Evolutionary conservation across 2,329 filamentous ascomycete species (phyloP).

Genomic region (Cytospora piceicola): DNA sequence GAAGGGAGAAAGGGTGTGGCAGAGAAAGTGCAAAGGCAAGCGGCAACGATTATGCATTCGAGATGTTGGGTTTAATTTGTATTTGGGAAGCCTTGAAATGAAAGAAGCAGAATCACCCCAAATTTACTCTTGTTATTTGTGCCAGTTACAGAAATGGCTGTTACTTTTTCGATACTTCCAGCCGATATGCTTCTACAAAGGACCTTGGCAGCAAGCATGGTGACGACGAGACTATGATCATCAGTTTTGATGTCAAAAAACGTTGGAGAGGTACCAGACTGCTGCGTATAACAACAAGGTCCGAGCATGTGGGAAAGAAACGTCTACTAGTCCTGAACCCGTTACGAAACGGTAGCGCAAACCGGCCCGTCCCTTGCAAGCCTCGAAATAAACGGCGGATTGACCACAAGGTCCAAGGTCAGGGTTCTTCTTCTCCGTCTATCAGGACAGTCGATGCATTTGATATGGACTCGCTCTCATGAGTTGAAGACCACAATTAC

Average conservation of each 20-base stretch:
- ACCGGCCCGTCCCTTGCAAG: background rate
- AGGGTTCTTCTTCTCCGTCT: too few species aligned
- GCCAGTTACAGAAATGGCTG: too few species aligned
- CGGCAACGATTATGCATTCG: constrained; percentile 12
- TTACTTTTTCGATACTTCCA: too few species aligned
- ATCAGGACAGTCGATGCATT: too few species aligned
- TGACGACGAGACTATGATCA: too few species aligned
- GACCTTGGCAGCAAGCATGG: too few species aligned
- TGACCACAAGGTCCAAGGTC: too few species aligned
- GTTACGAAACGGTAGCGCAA: background rate
- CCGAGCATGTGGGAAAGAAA: background rate
- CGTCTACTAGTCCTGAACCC: background rate
- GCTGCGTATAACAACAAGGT: background rate
- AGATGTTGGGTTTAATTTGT: constrained; percentile 18
- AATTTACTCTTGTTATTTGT: background rate
- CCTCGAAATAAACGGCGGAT: background rate
- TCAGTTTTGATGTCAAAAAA: background rate
- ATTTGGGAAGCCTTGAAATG: constrained; percentile 16
- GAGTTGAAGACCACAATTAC: background rate
- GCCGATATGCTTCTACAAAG: too few species aligned
- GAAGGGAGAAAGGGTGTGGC: background rate
- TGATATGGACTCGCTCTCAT: too few species aligned
- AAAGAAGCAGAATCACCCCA: background rate
- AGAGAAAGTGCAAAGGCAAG: constrained; percentile 3
- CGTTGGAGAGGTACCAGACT: too few species aligned